Conservation (phyloP, 257 asterid species). For the Knoxia roxburghii region DNA sequence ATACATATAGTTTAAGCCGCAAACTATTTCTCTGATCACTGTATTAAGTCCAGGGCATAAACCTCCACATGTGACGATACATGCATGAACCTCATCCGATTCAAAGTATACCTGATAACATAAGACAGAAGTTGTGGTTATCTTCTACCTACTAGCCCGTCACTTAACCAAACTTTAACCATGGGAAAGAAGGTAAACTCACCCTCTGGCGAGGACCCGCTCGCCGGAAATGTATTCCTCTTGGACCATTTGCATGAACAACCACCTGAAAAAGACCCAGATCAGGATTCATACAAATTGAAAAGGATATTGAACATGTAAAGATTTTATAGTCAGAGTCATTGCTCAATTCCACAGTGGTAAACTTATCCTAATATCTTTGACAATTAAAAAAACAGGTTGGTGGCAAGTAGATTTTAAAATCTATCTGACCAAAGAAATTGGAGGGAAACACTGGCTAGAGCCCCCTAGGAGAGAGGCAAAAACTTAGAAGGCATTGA, state of each 20-base stretch:
- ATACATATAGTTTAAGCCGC: slow-evolving; percentile 73
- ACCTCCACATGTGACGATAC: slow-evolving; percentile 95
- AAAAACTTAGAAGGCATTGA: background rate
- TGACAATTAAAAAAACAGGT: background rate
- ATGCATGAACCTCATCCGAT: slow-evolving; percentile 77
- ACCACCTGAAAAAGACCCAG: slow-evolving; percentile 43
- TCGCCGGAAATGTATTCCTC: slow-evolving; percentile 89
- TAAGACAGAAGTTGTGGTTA: background rate
- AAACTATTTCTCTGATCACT: slow-evolving; percentile 85
- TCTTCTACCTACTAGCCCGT: background rate
- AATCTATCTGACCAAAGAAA: background rate
- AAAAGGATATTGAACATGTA: background rate
- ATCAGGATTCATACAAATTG: background rate
- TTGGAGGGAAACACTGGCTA: background rate
- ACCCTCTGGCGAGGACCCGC: slow-evolving; percentile 95
- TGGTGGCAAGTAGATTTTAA: background rate
- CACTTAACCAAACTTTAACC: background rate
- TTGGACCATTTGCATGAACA: slow-evolving; percentile 69
- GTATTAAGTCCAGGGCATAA: slow-evolving; percentile 95
- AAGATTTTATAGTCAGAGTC: background rate
- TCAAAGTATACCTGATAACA: slow-evolving; percentile 67
- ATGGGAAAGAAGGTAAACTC: slow-evolving; percentile 7
- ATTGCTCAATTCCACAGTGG: slow-evolving; percentile 3
- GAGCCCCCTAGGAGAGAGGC: slow-evolving; percentile 4
- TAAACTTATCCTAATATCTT: slow-evolving; percentile 9